These are phyloP conservation scores for Tetracentron sinense DNA, from an alignment of 164 flowering plant genomes.

Conservation along the genomic window DNA sequence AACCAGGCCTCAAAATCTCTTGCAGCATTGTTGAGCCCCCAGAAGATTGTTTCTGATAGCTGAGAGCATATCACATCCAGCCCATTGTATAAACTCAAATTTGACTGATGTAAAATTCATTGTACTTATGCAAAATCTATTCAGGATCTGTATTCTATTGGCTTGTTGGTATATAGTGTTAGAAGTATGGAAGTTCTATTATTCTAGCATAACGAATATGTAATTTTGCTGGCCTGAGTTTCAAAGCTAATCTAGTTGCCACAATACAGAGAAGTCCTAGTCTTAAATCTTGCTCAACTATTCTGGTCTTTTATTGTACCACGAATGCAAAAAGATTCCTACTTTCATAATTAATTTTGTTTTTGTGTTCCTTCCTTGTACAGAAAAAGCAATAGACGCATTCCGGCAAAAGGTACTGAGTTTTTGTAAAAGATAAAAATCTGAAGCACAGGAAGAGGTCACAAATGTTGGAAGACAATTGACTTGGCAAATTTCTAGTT, in stretches of 20 bases:
- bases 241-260: slow-evolving; percentile 13
- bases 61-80: slow-evolving; percentile 26
- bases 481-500: no score
- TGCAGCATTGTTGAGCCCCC: slow-evolving; percentile 44
- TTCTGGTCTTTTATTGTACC: no score
- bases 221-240: slow-evolving; percentile 18
- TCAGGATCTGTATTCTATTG: slow-evolving; percentile 4
- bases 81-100: slow-evolving; percentile 27
- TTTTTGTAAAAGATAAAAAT: no score
- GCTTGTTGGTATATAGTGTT: background rate
- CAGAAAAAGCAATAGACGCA: no score
- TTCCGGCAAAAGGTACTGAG: no score
- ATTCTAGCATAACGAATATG: background rate
- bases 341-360: no score
- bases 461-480: no score
- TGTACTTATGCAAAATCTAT: background rate
- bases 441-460: no score
- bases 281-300: background rate
- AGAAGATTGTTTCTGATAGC: slow-evolving; percentile 66
- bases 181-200: background rate
- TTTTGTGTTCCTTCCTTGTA: background rate
- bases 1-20: slow-evolving; percentile 69
- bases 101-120: slow-evolving; percentile 22
- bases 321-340: no score
- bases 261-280: background rate